Evolutionary conservation across 1,284 basidiomycete genomes (phyloP).

Genomic region (Ustilago hordei): DNA sequence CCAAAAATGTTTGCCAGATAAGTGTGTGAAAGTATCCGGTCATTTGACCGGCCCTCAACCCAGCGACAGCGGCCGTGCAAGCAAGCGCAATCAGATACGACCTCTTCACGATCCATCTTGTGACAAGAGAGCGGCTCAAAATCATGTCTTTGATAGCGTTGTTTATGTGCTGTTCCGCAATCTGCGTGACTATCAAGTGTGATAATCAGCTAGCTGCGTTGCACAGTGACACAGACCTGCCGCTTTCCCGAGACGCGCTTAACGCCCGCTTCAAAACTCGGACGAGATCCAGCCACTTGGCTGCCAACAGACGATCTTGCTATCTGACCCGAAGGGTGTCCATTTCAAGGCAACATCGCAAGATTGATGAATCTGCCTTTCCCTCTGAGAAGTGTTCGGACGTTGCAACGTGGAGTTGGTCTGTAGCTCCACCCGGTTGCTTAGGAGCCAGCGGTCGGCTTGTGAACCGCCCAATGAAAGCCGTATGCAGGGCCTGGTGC

Average conservation of each 20-base stretch:
- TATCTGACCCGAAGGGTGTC: constrained; percentile 10
- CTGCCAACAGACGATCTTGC: neutral
- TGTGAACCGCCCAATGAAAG: neutral
- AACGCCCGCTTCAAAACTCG: neutral
- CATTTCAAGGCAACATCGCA: neutral
- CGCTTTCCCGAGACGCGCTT: constrained; percentile 7
- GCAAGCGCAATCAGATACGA: neutral
- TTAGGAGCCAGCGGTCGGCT: neutral
- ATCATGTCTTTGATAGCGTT: constrained; percentile 6
- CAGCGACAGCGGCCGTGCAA: constrained; percentile 1
- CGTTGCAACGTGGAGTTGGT: too few species aligned
- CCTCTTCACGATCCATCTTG: neutral
- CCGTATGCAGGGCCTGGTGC: constrained; percentile 1
- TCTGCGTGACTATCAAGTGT: constrained; percentile 1
- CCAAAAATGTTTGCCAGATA: neutral
- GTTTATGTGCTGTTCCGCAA: too few species aligned
- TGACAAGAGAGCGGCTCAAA: constrained; percentile 1
- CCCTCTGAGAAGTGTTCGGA: too few species aligned
- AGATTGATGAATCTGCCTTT: neutral
- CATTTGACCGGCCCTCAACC: constrained; percentile 8
- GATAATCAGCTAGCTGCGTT: constrained; percentile 1
- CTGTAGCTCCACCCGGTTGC: neutral
- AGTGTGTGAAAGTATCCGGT: neutral
- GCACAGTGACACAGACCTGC: constrained; percentile 13
- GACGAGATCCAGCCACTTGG: neutral